phyloP scores from a whole-genome alignment of 148 eudicot species.

The Camellia granthamiana region DNA sequence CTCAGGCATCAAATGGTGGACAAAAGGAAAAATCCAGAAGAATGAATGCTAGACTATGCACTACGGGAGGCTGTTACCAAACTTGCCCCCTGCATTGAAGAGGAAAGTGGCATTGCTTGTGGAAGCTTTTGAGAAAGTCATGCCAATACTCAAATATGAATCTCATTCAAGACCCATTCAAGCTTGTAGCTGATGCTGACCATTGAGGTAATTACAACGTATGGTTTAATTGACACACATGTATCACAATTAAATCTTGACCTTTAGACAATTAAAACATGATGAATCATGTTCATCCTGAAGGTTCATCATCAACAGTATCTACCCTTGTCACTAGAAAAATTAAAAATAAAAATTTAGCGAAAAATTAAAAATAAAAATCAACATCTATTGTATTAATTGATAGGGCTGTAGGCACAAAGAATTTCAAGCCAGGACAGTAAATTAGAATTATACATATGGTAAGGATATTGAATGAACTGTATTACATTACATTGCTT shows the following conservation, averaged over 20 bases:
- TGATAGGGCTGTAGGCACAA: not conserved
- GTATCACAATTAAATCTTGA: not conserved
- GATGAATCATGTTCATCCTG: not conserved
- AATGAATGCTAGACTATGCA: conserved; percentile 88
- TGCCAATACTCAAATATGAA: conserved; percentile 47
- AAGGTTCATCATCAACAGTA: not conserved
- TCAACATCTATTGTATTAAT: not conserved
- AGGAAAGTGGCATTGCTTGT: conserved; percentile 83
- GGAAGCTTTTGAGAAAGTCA: conserved; percentile 79
- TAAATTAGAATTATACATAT: not conserved
- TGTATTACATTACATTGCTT: not conserved
- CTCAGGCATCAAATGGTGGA: conserved; percentile 75
- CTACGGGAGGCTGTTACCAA: conserved; percentile 59
- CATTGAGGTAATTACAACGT: conserved; percentile 27
- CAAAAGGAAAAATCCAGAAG: conserved; percentile 69
- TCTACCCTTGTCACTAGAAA: not conserved
- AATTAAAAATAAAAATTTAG: not conserved
- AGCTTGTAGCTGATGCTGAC: conserved; percentile 47
- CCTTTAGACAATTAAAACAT: not conserved
- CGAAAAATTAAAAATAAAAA: no score
- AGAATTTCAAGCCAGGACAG: not conserved
- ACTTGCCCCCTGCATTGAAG: conserved; percentile 66
- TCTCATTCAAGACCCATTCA: conserved; percentile 35
- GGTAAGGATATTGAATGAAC: not conserved
- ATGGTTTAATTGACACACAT: not conserved